These are phyloP conservation scores for Crithidia acanthocephali DNA, from an alignment of 208 protist genomes.

Conservation along the genomic window DNA sequence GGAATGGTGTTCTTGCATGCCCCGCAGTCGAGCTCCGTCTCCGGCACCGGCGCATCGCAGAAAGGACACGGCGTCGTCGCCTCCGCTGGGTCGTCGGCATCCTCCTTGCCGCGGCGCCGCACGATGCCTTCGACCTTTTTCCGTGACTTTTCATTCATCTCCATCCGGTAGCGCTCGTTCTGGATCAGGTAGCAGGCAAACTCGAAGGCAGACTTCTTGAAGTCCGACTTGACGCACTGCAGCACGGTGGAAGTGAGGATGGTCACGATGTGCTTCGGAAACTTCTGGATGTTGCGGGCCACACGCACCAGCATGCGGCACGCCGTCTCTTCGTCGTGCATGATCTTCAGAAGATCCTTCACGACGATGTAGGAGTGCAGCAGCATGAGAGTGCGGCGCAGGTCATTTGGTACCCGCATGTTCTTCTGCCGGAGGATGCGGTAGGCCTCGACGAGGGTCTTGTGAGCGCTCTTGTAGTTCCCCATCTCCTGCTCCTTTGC, in stretches of 20 bases:
- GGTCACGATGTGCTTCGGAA: slow-evolving; percentile 93
- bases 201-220: slow-evolving; percentile 95
- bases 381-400: slow-evolving; percentile 93
- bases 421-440: slow-evolving; percentile 86
- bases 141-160: slow-evolving; percentile 94
- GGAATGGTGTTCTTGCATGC: slow-evolving; percentile 95
- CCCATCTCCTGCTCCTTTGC: slow-evolving; percentile 95
- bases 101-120: slow-evolving; percentile 84
- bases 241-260: slow-evolving; percentile 97
- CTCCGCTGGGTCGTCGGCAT: slow-evolving; percentile 82
- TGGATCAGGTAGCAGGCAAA: slow-evolving; percentile 96
- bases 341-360: slow-evolving; percentile 91
- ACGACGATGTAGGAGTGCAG: slow-evolving; percentile 98
- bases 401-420: slow-evolving; percentile 91
- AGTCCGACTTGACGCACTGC: slow-evolving; percentile 93
- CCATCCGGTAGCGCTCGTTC: slow-evolving; percentile 93
- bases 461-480: slow-evolving; percentile 94
- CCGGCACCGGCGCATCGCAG: slow-evolving; percentile 86
- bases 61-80: slow-evolving; percentile 91
- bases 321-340: slow-evolving; percentile 90
- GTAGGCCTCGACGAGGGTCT: slow-evolving; percentile 95
- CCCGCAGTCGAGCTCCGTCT: slow-evolving; percentile 94
- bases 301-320: slow-evolving; percentile 97
- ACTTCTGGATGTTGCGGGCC: slow-evolving; percentile 95
- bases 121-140: slow-evolving; percentile 97